phyloP scores from a whole-genome alignment of 2,329 filamentous ascomycete genomes.

The Xylariaceae sp. region DNA sequence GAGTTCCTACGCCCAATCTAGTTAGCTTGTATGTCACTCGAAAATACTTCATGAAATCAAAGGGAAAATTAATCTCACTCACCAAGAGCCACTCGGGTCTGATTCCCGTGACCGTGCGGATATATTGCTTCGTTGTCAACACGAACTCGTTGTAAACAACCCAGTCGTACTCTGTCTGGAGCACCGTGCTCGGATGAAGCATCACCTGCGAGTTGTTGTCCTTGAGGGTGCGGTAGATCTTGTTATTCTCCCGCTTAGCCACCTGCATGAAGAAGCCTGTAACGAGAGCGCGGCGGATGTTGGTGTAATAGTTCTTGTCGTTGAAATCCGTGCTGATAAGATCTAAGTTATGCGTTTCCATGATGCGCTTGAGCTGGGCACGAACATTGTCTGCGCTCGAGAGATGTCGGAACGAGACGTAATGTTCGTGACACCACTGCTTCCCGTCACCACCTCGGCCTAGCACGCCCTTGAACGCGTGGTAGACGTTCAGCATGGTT shows the following conservation, averaged over 20 bases:
- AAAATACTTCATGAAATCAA: not conserved
- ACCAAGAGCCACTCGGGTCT: constrained; percentile 93
- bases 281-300: constrained; percentile 90
- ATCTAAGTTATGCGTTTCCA: constrained; percentile 88
- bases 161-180: constrained; percentile 91
- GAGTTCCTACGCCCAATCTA: constrained; percentile 67
- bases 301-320: constrained; percentile 97
- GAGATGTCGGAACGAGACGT: constrained; percentile 84
- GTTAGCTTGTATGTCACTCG: constrained; percentile 34
- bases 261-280: constrained; percentile 99
- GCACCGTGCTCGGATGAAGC: constrained; percentile 89
- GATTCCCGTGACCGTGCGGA: constrained; percentile 88
- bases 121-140: constrained; percentile 96
- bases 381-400: constrained; percentile 94
- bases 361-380: constrained; percentile 88
- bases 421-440: constrained; percentile 97
- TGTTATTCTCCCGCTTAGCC: constrained; percentile 87
- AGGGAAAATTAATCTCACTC: constrained; percentile 40
- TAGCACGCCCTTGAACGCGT: constrained; percentile 84
- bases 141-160: constrained; percentile 99
- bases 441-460: constrained; percentile 70
- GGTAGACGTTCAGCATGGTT: constrained; percentile 95
- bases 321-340: constrained; percentile 88
- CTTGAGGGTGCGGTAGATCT: constrained; percentile 94
- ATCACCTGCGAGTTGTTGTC: constrained; percentile 94